Conservation (phyloP, 306 rosid genomes). For the Cotoneaster glaucophyllus region DNA sequence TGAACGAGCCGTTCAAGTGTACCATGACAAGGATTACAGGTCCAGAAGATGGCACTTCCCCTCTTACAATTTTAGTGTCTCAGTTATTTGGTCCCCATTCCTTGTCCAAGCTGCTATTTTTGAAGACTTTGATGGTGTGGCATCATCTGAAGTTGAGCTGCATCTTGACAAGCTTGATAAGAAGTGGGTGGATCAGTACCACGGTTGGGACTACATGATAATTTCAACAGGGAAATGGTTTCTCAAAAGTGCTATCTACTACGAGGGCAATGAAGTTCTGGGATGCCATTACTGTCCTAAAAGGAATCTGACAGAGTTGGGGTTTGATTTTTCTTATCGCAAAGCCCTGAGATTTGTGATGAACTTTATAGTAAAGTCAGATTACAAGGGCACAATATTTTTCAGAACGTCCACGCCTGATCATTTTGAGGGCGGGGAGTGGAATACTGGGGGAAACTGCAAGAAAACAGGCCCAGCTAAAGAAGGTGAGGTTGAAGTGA, state of each 20-base stretch:
- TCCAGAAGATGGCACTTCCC: conserved; percentile 72
- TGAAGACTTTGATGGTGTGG: conserved; percentile 82
- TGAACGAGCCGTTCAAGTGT: conserved; percentile 56
- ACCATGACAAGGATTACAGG: conserved; percentile 80
- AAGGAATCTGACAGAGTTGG: conserved; percentile 61
- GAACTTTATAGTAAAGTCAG: conserved; percentile 51
- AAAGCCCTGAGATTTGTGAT: conserved; percentile 57
- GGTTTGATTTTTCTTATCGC: conserved; percentile 78
- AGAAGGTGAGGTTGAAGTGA: conserved; percentile 67
- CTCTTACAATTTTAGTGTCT: conserved; percentile 53
- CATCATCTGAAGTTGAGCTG: conserved; percentile 85
- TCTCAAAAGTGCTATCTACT: conserved; percentile 78
- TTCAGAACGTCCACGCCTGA: conserved; percentile 88
- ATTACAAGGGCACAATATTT: conserved; percentile 70
- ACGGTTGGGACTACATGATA: conserved; percentile 60
- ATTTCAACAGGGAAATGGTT: conserved; percentile 94
- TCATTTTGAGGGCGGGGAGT: conserved; percentile 93
- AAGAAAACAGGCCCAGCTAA: conserved; percentile 62
- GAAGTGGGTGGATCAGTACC: conserved; percentile 55
- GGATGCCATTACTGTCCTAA: conserved; percentile 83
- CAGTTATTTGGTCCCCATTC: conserved; percentile 83
- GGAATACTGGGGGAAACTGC: conserved; percentile 89
- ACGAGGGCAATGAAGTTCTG: conserved; percentile 55
- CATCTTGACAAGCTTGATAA: conserved; percentile 64
- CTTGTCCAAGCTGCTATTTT: conserved; percentile 79